A percentile compares a stretch with the other conserved stretches of the same genome.
Conservation (phyloP, 352 stramenopile species). For the Pythium rishiriense region DNA sequence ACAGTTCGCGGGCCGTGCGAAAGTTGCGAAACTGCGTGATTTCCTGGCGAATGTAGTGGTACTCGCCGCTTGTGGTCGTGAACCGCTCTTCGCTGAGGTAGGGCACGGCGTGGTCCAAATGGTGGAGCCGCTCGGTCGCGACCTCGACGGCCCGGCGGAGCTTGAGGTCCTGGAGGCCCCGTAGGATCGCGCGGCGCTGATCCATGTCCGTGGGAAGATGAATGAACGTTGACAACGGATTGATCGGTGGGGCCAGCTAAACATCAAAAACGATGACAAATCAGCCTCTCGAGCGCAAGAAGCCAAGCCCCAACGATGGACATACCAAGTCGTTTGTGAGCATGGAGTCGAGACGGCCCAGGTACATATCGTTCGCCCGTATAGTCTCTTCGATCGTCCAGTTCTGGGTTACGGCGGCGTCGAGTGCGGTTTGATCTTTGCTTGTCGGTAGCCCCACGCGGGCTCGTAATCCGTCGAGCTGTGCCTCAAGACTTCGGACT, state of each 20-base stretch:
- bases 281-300: too few relatives aligned
- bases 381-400: constrained; percentile 13
- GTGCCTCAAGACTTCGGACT: neutral
- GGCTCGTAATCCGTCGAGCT: neutral
- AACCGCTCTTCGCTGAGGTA: constrained; percentile 16
- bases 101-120: constrained; percentile 7
- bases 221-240: constrained; percentile 13
- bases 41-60: constrained; percentile 26
- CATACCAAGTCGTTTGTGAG: too few relatives aligned
- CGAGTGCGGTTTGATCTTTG: neutral
- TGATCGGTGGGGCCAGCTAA: neutral
- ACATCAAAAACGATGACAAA: too few relatives aligned
- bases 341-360: too few relatives aligned
- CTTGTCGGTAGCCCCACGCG: neutral
- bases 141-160: constrained; percentile 4
- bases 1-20: constrained; percentile 32
- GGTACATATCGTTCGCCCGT: neutral
- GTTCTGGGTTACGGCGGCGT: neutral
- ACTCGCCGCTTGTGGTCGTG: neutral
- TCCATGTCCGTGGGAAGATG: constrained; percentile 11
- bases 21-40: constrained; percentile 46
- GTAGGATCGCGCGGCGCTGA: constrained; percentile 5
- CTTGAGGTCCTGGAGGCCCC: constrained; percentile 3
- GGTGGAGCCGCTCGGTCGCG: constrained; percentile 4
- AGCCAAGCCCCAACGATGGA: too few relatives aligned